Conservation (phyloP, 2,329 filamentous ascomycete species). For the Chaetomium olivaceum region DNA sequence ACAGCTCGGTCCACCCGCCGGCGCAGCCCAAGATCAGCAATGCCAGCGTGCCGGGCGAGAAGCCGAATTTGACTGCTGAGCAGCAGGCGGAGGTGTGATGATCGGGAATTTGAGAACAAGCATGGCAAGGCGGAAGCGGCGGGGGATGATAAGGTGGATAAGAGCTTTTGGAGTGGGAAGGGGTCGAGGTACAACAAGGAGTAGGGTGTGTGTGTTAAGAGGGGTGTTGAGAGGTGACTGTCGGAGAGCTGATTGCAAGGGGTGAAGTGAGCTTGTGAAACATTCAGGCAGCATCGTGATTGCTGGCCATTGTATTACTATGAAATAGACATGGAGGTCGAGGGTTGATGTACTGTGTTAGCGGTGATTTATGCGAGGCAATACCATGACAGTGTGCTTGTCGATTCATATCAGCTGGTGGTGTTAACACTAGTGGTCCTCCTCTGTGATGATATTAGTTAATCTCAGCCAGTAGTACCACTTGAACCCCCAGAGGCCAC, state of each 20-base stretch:
- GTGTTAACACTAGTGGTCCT: background rate
- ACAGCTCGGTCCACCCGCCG: constrained; percentile 39
- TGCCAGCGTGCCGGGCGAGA: constrained; percentile 44
- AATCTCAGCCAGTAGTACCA: too few relatives aligned
- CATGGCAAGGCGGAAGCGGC: constrained; percentile 50
- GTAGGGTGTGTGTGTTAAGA: background rate
- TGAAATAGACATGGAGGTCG: background rate
- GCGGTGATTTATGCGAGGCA: background rate
- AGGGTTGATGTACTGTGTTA: background rate
- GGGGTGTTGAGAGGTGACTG: background rate
- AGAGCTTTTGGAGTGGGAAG: constrained; percentile 52
- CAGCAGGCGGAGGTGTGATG: constrained; percentile 58
- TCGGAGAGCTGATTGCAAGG: too few relatives aligned
- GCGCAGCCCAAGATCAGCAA: constrained; percentile 56
- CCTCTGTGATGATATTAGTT: too few relatives aligned
- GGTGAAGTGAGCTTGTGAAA: too few relatives aligned
- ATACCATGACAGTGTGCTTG: too few relatives aligned
- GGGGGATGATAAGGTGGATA: constrained; percentile 53
- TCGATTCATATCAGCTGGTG: background rate
- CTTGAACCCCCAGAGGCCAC: too few relatives aligned
- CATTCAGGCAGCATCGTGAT: background rate
- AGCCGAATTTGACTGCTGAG: constrained; percentile 46
- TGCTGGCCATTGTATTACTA: background rate
- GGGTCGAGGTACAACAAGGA: constrained; percentile 35
- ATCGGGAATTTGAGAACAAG: constrained; percentile 56